phyloP scores from a whole-genome alignment of 2,329 filamentous ascomycete genomes.

The Colletotrichum tamarilloi region DNA sequence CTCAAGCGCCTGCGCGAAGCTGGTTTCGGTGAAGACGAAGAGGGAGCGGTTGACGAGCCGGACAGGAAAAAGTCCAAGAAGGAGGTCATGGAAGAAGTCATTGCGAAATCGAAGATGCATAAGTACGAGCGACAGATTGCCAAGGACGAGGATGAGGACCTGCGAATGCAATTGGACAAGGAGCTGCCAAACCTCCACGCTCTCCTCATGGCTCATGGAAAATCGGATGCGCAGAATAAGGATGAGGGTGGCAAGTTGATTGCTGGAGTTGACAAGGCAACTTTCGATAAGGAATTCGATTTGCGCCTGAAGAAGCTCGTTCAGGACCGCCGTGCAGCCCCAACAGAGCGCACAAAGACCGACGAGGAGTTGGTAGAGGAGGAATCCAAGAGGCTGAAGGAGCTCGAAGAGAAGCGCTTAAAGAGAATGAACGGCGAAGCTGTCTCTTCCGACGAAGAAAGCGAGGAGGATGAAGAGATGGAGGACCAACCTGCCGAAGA shows the following conservation, averaged over 20 bases:
- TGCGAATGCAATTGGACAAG: slow-evolving; percentile 86
- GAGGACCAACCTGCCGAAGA: slow-evolving; percentile 45
- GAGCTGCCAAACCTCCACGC: slow-evolving; percentile 81
- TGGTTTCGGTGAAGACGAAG: slow-evolving; percentile 55
- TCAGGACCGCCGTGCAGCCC: slow-evolving; percentile 85
- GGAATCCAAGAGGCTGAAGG: slow-evolving; percentile 79
- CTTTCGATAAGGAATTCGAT: slow-evolving; percentile 90
- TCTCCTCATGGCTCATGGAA: slow-evolving; percentile 69
- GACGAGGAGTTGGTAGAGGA: slow-evolving; percentile 86
- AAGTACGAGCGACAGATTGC: slow-evolving; percentile 93
- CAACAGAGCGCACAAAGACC: slow-evolving; percentile 89
- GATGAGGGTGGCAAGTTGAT: slow-evolving; percentile 44
- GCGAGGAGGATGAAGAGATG: slow-evolving; percentile 53
- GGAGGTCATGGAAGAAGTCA: slow-evolving; percentile 97
- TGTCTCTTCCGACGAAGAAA: slow-evolving; percentile 69
- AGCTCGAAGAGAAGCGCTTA: slow-evolving; percentile 84
- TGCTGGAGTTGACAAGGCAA: slow-evolving; percentile 70
- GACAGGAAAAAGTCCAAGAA: slow-evolving; percentile 94
- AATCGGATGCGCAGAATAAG: slow-evolving; percentile 40
- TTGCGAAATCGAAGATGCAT: slow-evolving; percentile 95
- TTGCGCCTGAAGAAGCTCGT: slow-evolving; percentile 83
- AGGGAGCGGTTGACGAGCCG: slow-evolving; percentile 66
- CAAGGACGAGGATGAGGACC: slow-evolving; percentile 93
- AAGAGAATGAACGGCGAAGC: slow-evolving; percentile 89
- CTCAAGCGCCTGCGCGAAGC: slow-evolving; percentile 67